Percentiles rank a stretch among this genome's conserved stretches.
Evolutionary conservation across 768 basidiomycete species (phyloP).

Genomic region (Phlebiopsis gigantea): DNA sequence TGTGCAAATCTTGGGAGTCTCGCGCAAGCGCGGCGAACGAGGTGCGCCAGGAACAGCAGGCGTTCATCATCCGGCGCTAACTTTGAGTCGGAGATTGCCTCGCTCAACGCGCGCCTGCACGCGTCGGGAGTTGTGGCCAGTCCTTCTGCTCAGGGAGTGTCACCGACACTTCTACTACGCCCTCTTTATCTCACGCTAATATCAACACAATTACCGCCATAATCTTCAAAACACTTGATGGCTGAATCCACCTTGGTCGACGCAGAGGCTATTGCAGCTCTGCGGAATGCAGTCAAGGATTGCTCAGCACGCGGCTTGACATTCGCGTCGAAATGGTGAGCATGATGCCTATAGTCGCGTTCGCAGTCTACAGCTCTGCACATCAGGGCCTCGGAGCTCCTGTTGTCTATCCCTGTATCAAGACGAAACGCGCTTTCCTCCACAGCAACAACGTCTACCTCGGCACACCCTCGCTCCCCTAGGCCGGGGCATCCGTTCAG

Average conservation of each 20-base stretch:
- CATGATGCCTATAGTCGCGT: background rate
- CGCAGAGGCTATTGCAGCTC: conserved; percentile 43
- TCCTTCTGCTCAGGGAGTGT: background rate
- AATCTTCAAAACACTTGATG: background rate
- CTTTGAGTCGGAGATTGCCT: background rate
- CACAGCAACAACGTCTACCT: background rate
- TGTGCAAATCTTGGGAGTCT: background rate
- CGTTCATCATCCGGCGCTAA: background rate
- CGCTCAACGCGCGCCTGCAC: background rate
- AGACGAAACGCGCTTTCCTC: conserved; percentile 34
- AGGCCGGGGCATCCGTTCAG: background rate
- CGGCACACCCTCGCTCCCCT: background rate
- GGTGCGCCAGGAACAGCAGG: background rate
- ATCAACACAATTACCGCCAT: too few species aligned
- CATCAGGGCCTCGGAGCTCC: conserved; percentile 73
- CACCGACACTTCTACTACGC: background rate
- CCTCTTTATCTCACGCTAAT: background rate
- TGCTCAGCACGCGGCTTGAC: conserved; percentile 69
- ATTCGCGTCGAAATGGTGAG: conserved; percentile 75
- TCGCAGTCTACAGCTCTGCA: background rate
- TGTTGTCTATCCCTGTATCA: conserved; percentile 50
- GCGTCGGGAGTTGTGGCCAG: background rate
- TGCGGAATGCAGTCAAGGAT: conserved; percentile 62
- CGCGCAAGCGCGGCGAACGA: background rate
- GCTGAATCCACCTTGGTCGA: conserved; percentile 24